Evolutionary conservation across 2,329 filamentous ascomycete species (phyloP).

Genomic region (Xylariaceae sp.): DNA sequence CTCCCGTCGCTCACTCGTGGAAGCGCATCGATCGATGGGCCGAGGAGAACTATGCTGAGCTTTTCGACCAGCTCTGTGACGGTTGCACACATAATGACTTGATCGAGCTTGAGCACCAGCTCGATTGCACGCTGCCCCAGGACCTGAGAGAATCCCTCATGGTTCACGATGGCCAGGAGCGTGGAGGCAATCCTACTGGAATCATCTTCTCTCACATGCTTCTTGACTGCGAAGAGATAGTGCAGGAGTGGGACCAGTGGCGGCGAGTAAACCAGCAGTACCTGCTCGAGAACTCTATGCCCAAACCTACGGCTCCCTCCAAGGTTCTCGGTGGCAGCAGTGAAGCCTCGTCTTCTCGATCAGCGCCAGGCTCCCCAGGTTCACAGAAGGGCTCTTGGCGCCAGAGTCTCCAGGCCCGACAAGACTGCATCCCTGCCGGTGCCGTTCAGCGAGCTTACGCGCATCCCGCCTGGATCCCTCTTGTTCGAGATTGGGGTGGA

Average conservation of each 20-base stretch:
- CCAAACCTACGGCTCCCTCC: constrained; percentile 58
- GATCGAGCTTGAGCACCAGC: constrained; percentile 92
- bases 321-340: constrained; percentile 65
- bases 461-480: constrained; percentile 90
- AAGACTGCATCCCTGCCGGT: constrained; percentile 82
- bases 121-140: constrained; percentile 88
- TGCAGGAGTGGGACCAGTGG: constrained; percentile 98
- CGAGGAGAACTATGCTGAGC: constrained; percentile 90
- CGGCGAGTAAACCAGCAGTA: constrained; percentile 87
- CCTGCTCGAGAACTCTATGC: constrained; percentile 56
- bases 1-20: constrained; percentile 87
- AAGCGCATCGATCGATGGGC: constrained; percentile 88
- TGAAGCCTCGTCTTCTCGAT: constrained; percentile 64
- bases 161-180: constrained; percentile 94
- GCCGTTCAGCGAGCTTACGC: constrained; percentile 89
- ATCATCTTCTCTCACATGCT: constrained; percentile 93
- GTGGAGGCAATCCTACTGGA: constrained; percentile 82
- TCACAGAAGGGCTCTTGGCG: constrained; percentile 67
- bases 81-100: constrained; percentile 90
- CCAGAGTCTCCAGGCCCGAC: constrained; percentile 74
- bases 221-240: constrained; percentile 95
- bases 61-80: constrained; percentile 89
- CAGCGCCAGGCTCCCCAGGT: constrained; percentile 46
- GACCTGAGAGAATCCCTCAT: constrained; percentile 89
- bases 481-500: constrained; percentile 96